phyloP scores from a whole-genome alignment of 2,329 filamentous ascomycete genomes.

The Zasmidium cellare region DNA sequence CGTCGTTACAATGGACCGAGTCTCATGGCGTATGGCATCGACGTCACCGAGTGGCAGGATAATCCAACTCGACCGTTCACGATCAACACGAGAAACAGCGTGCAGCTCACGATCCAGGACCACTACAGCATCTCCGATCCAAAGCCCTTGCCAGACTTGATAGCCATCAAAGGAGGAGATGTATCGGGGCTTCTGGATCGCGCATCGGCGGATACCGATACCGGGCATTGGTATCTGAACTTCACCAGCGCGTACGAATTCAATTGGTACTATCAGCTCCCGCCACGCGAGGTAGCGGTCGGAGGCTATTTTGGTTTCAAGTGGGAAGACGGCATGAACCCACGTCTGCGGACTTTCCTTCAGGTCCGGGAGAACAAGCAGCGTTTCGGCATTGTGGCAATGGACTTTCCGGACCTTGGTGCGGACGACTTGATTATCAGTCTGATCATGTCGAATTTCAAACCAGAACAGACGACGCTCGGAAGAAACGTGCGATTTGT shows the following conservation, averaged over 20 bases:
- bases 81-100: slow-evolving; percentile 39
- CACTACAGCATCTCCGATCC: slow-evolving; percentile 47
- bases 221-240: slow-evolving; percentile 43
- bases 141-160: slow-evolving; percentile 40
- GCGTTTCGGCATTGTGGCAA: slow-evolving; percentile 36
- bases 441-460: slow-evolving; percentile 45
- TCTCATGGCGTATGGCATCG: slow-evolving; percentile 31
- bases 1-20: slow-evolving; percentile 31
- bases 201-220: slow-evolving; percentile 31
- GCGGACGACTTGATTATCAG: slow-evolving; percentile 42
- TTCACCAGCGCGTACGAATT: slow-evolving; percentile 49
- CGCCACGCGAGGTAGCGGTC: slow-evolving; percentile 42
- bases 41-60: slow-evolving; percentile 37
- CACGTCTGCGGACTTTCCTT: slow-evolving; percentile 37
- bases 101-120: slow-evolving; percentile 47
- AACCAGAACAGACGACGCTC: background rate
- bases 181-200: slow-evolving; percentile 41
- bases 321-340: slow-evolving; percentile 49
- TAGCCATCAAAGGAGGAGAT: slow-evolving; percentile 41
- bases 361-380: slow-evolving; percentile 28
- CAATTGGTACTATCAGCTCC: slow-evolving; percentile 36
- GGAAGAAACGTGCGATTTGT: background rate
- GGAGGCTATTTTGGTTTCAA: slow-evolving; percentile 44
- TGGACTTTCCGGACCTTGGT: slow-evolving; percentile 40
- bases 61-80: slow-evolving; percentile 37